Base-by-base conservation (phyloP, 2,329 filamentous ascomycete species). In the Chrysoporthe deuterocubensis region DNA sequence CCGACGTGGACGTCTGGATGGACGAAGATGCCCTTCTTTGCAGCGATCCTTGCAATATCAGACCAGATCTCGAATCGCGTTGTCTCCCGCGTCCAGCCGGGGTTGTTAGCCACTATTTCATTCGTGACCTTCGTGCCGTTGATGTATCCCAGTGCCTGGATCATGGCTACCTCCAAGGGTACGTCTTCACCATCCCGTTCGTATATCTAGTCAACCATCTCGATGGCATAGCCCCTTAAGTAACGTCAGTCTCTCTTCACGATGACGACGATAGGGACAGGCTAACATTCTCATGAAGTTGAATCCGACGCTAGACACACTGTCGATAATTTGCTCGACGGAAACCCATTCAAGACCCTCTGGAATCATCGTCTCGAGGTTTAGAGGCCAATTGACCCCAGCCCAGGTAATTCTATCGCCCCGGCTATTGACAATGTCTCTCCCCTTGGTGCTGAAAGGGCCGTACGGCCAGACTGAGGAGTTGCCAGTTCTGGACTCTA, bases 291-390 rank as follows among this genome's bases (percentile, higher is more conserved):
- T 82, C 34, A 87, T 81, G n/a, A 81, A 83, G 72, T 88, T 87
- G 74, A 86, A 83, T 1, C 84, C 84, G 9, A 86, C 77, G 52
- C 80, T 79, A 37, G 81, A 82, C 62, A 85, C 79, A 72, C 81
- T 79, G 54, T 81, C 76, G 3, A 86, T 78, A 50, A 87, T 86
- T 1, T 79, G 78, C 3, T 79, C 78, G 14, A 84, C 79, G 0
- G 84, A 86, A 54, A 79, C 78, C 76, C 85, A 84, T 71, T 87
- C 85, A 4, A 87, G 77, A 11, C 85, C 85, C 73, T 87, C 85
- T 0, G 85, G 85, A 1, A 87, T 78, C 84, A 87, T 87, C 2
- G 83, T 81, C 65, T 86, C 84, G 34, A 81, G 82, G 48, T 74
- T 79, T 74, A 80, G 75, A 6, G 77, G 75, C 78, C 78, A 78